phyloP scores from a whole-genome alignment of 2,329 filamentous ascomycete species.

The Beauveria medogensis region DNA sequence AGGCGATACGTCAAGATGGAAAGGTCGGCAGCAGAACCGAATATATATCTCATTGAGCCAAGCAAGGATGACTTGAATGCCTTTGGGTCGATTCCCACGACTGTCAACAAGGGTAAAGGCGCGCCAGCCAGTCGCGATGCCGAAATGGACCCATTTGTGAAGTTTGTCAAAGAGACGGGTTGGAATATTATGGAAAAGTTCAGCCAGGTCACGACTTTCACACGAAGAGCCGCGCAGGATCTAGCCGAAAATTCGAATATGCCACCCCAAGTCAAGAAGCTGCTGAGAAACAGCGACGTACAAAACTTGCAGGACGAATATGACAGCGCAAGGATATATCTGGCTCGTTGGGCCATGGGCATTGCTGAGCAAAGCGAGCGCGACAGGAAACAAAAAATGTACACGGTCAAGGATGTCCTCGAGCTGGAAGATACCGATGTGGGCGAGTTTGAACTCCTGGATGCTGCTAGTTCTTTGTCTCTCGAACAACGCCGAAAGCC shows the following conservation, averaged over 20 bases:
- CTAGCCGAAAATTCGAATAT: slow-evolving; percentile 85
- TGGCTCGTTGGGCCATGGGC: slow-evolving; percentile 97
- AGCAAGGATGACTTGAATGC: slow-evolving; percentile 73
- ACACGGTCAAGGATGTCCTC: slow-evolving; percentile 86
- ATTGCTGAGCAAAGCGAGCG: slow-evolving; percentile 94
- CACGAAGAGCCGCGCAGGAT: slow-evolving; percentile 81
- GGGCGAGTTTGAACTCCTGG: slow-evolving; percentile 90
- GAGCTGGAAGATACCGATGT: slow-evolving; percentile 93
- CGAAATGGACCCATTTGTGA: slow-evolving; percentile 86
- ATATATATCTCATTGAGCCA: slow-evolving; percentile 85
- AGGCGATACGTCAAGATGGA: slow-evolving; percentile 77
- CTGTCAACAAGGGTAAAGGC: slow-evolving; percentile 24
- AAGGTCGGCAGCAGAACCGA: slow-evolving; percentile 76
- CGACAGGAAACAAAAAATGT: slow-evolving; percentile 78
- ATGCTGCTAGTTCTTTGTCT: slow-evolving; percentile 65
- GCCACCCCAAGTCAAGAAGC: slow-evolving; percentile 75
- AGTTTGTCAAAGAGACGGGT: slow-evolving; percentile 86
- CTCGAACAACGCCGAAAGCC: slow-evolving; percentile 69
- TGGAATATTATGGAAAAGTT: slow-evolving; percentile 97
- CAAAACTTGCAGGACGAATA: slow-evolving; percentile 95
- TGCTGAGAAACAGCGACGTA: slow-evolving; percentile 87
- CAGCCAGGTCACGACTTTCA: slow-evolving; percentile 95
- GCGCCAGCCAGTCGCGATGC: slow-evolving; percentile 48
- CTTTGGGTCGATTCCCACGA: slow-evolving; percentile 60
- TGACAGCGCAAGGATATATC: slow-evolving; percentile 87